Evolutionary conservation across 2,329 filamentous ascomycete species (phyloP), one percentile per base, ranked within the genome.

Genomic region (Pseudocercospora macadamiae): DNA sequence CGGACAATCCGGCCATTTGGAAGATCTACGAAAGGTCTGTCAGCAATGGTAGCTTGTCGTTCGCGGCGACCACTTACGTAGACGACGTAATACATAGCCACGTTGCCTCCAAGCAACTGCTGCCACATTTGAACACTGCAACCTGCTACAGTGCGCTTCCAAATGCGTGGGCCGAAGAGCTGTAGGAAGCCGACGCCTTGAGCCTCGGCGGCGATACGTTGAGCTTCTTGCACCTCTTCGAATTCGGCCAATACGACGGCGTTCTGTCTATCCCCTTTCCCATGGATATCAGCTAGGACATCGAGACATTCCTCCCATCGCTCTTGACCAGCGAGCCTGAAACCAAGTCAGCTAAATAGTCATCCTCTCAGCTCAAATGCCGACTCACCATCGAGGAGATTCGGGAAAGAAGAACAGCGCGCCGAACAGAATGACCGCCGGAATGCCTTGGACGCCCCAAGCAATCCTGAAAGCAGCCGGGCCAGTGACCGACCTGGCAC

Each of bases 101-200:
- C 6, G 16, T 71, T 69, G 4, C 67, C 68, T 18, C 77, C 79
- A 4, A 71, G 68, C 3, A 81, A 66, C 47, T 82, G 76, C 68
- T 84, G 82, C 82, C 83, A 85, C 34, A 81, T 80, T 67, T 86
- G 83, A 1, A 84, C 81, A 9, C 77, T 79, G 66, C 82, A 80
- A 54, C 83, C 83, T 16, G 80, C 80, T 44, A 84, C 62, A 3
- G 82, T 85, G 9, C 83, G 76, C 64, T 80, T 80, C 82, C 82
- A 85, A 80, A 86, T 85, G 53, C 78, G 78, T 34, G 75, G 71
- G 4, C 78, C 68, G 52, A 80, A 80, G 45, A 77, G 76, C 28
- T 73, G 70, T 70, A 76, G 76, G 19, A 74, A 74, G n/a, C 69
- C 67, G 19, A 71, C 70, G 16, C 74, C 75, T 37, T 69, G 62